Percentiles rank a stretch among this genome's conserved stretches.
Conservation (phyloP, 1,284 basidiomycete genomes). For the Sparassis latifolia region DNA sequence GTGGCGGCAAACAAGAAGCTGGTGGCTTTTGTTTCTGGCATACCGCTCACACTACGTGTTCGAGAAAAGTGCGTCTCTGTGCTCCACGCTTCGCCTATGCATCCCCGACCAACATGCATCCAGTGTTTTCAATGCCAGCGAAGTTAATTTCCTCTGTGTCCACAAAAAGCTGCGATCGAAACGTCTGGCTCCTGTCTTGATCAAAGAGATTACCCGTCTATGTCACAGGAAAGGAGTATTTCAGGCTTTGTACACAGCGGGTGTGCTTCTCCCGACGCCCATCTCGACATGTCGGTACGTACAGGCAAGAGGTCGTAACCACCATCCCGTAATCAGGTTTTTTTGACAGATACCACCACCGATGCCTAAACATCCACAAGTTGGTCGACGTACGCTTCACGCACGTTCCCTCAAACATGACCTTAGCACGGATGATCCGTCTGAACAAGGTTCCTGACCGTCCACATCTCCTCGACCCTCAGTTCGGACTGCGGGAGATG, state of each 20-base stretch:
- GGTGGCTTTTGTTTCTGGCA: constrained; percentile 97
- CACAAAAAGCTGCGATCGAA: constrained; percentile 98
- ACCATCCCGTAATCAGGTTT: too few relatives aligned
- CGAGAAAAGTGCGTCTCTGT: constrained; percentile 54
- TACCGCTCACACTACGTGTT: constrained; percentile 80
- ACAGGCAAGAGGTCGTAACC: too few relatives aligned
- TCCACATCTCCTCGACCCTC: constrained; percentile 31
- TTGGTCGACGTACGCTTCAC: constrained; percentile 91
- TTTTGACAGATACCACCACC: constrained; percentile 78
- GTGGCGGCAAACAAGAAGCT: constrained; percentile 88
- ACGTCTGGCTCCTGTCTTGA: constrained; percentile 92
- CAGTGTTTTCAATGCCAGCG: constrained; percentile 70
- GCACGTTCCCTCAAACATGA: constrained; percentile 78
- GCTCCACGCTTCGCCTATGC: not conserved
- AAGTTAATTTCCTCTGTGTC: constrained; percentile 98
- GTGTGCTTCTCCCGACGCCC: constrained; percentile 87
- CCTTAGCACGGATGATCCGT: constrained; percentile 80
- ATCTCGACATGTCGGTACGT: constrained; percentile 74
- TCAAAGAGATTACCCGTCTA: constrained; percentile 96
- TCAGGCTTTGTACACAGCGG: constrained; percentile 97
- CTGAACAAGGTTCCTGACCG: constrained; percentile 61
- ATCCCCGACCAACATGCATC: not conserved
- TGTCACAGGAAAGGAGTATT: constrained; percentile 88
- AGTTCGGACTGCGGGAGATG: constrained; percentile 80
- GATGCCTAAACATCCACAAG: constrained; percentile 88